Conservation (phyloP, 306 rosid genomes). For the Trichosanthes truncata region DNA sequence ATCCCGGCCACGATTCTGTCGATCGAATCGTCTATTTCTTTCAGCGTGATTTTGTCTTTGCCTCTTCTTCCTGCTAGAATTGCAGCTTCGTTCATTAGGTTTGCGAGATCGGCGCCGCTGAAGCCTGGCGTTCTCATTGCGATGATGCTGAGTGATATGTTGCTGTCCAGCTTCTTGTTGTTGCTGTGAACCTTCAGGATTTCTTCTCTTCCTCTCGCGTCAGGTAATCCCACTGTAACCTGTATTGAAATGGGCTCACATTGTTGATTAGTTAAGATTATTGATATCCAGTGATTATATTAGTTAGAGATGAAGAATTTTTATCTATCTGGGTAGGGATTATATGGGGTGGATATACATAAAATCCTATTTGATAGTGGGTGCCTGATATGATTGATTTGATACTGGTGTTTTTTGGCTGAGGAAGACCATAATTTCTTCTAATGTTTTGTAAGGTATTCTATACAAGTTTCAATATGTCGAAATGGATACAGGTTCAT, state of each 20-base stretch:
- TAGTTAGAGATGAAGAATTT: background rate
- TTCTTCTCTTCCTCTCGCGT: slow-evolving; percentile 67
- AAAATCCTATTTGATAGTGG: background rate
- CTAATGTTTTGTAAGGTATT: background rate
- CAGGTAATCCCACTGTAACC: slow-evolving; percentile 65
- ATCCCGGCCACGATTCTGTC: slow-evolving; percentile 96
- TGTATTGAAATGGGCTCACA: background rate
- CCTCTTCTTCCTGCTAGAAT: slow-evolving; percentile 87
- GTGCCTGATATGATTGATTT: background rate
- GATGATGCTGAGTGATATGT: slow-evolving; percentile 40
- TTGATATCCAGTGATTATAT: too few relatives aligned
- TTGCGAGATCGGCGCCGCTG: slow-evolving; percentile 94
- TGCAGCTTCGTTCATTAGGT: slow-evolving; percentile 90
- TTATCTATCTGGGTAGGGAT: background rate
- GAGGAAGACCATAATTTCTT: too few relatives aligned
- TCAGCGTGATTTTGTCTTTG: slow-evolving; percentile 68
- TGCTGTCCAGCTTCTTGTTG: slow-evolving; percentile 57
- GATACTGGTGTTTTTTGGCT: too few relatives aligned
- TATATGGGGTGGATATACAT: background rate
- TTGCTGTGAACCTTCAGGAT: slow-evolving; percentile 66
- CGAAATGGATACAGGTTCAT: background rate
- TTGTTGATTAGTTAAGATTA: background rate
- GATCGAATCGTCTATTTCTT: slow-evolving; percentile 84
- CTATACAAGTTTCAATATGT: background rate
- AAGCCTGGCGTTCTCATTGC: slow-evolving; percentile 98